phyloP scores from a whole-genome alignment of 2,329 filamentous ascomycete species.

The Calonectria crousiana region DNA sequence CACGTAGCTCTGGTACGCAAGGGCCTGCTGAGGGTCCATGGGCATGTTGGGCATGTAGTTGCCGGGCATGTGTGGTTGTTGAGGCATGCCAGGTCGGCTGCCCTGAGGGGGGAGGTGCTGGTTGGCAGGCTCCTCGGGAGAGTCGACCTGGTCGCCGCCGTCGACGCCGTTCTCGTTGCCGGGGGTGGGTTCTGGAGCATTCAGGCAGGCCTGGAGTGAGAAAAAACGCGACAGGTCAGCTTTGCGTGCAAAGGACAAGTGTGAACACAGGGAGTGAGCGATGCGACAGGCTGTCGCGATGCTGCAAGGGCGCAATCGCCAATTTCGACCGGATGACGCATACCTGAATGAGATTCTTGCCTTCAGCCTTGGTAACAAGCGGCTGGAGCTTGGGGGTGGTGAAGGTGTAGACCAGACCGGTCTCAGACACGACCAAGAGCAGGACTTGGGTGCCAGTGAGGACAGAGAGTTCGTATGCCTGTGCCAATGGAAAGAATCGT shows the following conservation, averaged over 20 bases:
- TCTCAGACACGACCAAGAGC: constrained; percentile 96
- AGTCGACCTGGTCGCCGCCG: constrained; percentile 82
- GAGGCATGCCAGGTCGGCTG: constrained; percentile 74
- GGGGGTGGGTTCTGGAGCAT: constrained; percentile 89
- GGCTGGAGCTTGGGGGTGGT: constrained; percentile 98
- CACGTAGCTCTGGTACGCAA: constrained; percentile 88
- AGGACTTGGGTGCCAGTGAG: constrained; percentile 98
- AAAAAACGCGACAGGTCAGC: constrained; percentile 19
- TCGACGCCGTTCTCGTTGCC: constrained; percentile 87
- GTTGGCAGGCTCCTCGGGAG: constrained; percentile 88
- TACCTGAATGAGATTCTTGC: constrained; percentile 99
- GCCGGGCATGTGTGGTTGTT: constrained; percentile 71
- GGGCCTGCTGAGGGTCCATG: constrained; percentile 81
- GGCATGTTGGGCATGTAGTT: constrained; percentile 74
- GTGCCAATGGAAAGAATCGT: constrained; percentile 33
- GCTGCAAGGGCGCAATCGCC: neutral
- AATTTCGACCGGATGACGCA: constrained; percentile 45
- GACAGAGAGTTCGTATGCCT: constrained; percentile 98
- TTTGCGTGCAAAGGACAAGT: neutral
- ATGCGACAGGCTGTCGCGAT: neutral
- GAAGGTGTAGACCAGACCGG: constrained; percentile 97
- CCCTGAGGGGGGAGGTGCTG: constrained; percentile 77
- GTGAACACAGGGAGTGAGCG: constrained; percentile 4
- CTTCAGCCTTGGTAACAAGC: constrained; percentile 96
- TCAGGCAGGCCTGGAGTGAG: constrained; percentile 85